Evolutionary conservation across 805 yeast genomes (phyloP).

Genomic region (Wickerhamiella spandovensis): DNA sequence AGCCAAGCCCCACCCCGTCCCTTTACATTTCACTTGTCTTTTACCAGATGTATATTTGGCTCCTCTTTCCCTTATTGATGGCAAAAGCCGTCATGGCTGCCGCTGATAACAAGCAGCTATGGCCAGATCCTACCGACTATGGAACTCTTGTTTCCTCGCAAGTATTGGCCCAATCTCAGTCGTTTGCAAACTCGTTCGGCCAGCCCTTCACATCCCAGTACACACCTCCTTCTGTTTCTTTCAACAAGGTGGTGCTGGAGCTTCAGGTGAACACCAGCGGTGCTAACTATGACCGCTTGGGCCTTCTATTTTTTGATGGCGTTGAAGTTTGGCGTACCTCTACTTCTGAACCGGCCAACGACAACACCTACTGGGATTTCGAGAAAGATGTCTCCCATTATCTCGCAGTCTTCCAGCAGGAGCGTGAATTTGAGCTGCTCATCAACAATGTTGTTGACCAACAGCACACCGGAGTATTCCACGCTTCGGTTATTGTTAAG

Average conservation of each 20-base stretch:
- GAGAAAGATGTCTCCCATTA: conserved; percentile 57
- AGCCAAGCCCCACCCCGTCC: background rate
- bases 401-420: conserved; percentile 33
- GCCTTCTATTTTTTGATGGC: conserved; percentile 29
- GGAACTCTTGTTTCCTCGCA: conserved; percentile 8
- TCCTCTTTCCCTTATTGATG: background rate
- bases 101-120: background rate
- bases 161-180: conserved; percentile 14
- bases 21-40: background rate
- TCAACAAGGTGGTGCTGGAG: conserved; percentile 26
- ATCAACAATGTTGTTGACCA: conserved; percentile 46
- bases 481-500: conserved; percentile 37
- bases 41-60: background rate
- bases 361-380: conserved; percentile 35
- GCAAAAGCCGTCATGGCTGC: background rate
- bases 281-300: conserved; percentile 28
- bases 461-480: conserved; percentile 46
- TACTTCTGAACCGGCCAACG: conserved; percentile 64
- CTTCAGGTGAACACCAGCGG: conserved; percentile 25
- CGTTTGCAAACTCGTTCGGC: conserved; percentile 26
- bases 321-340: conserved; percentile 73
- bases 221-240: conserved; percentile 22
- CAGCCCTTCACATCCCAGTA: conserved; percentile 22
- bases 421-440: conserved; percentile 19
- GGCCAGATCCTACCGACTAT: conserved; percentile 5